These are phyloP conservation scores for Mortierella sp. DNA, from an alignment of 371 early-diverging fungal species.

Conservation along the genomic window DNA sequence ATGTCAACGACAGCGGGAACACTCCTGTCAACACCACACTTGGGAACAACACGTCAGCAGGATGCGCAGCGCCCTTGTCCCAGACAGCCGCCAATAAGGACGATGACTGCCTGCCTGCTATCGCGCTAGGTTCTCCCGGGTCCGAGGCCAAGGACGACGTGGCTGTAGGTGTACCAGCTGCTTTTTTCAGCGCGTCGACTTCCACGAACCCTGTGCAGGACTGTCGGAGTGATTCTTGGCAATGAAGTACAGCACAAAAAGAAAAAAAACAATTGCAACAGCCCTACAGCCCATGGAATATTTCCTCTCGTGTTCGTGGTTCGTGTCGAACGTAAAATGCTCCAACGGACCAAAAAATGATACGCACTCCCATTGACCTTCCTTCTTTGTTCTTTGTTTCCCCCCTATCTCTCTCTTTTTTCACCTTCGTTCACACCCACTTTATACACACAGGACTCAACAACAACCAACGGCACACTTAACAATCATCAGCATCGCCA, in stretches of 20 bases:
- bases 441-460: neutral
- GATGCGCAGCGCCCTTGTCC: neutral
- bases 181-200: constrained; percentile 2
- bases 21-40: neutral
- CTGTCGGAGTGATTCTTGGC: constrained; percentile 1
- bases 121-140: neutral
- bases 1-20: neutral
- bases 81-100: neutral
- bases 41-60: neutral
- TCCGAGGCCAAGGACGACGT: neutral
- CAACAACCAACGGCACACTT: neutral
- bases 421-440: neutral
- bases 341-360: neutral
- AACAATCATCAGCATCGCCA: neutral
- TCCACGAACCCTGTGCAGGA: neutral
- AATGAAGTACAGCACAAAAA: neutral
- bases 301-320: too few species aligned
- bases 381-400: neutral
- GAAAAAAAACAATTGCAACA: neutral
- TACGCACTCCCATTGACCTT: neutral
- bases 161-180: neutral
- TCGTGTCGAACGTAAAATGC: too few species aligned
- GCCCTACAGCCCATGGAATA: constrained; percentile 1
- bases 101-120: neutral
- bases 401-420: neutral